Evolutionary conservation across 2,329 filamentous ascomycete genomes (phyloP).

Genomic region (Bimuria novae-zelandiae): DNA sequence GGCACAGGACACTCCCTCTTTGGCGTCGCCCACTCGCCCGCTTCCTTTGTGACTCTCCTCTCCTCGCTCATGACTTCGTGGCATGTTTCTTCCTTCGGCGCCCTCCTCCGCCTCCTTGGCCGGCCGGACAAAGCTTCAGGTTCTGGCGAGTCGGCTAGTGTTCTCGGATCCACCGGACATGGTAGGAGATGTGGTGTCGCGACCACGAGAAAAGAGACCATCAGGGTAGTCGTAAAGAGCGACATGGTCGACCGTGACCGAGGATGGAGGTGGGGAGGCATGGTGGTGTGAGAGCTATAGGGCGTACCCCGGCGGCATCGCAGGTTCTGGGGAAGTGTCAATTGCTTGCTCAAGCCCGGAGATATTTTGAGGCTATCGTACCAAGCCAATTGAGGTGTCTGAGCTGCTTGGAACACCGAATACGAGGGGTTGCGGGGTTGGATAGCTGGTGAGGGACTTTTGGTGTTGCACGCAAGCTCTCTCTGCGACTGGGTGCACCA

Average conservation of each 20-base stretch:
- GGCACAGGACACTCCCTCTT: constrained; percentile 87
- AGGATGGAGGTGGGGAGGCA: constrained; percentile 87
- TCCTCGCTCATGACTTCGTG: constrained; percentile 31
- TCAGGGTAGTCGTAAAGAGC: constrained; percentile 90
- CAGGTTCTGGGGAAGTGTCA: constrained; percentile 28
- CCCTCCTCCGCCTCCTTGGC: constrained; percentile 43
- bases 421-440: constrained; percentile 18
- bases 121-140: constrained; percentile 32
- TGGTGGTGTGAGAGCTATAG: constrained; percentile 46
- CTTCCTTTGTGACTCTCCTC: constrained; percentile 13
- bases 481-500: constrained; percentile 1
- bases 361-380: constrained; percentile 10
- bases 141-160: constrained; percentile 70
- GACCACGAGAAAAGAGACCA: constrained; percentile 90
- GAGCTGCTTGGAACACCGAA: constrained; percentile 21
- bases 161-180: constrained; percentile 78
- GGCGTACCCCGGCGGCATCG: constrained; percentile 34
- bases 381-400: constrained; percentile 40
- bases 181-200: constrained; percentile 87
- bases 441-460: constrained; percentile 22
- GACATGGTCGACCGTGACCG: constrained; percentile 91
- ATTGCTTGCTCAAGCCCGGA: constrained; percentile 7
- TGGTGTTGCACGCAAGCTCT: constrained; percentile 21
- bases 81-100: constrained; percentile 27
- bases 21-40: constrained; percentile 29